These are phyloP conservation scores for Boechera retrofracta DNA, from an alignment of 345 rosid genomes.

Conservation along the genomic window DNA sequence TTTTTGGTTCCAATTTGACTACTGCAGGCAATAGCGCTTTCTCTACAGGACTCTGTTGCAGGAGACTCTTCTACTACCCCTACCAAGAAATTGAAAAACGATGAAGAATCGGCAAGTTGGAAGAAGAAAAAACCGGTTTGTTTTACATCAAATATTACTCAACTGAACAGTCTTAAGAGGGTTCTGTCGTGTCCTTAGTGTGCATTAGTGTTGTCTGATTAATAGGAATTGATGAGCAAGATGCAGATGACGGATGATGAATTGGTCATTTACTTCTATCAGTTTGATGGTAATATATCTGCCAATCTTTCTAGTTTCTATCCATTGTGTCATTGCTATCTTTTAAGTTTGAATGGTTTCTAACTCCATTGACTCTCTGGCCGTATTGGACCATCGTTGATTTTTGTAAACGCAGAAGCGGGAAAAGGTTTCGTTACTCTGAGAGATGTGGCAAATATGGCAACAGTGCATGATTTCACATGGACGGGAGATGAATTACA, in stretches of 20 bases:
- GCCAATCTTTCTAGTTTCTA: not conserved
- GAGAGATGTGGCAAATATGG: slow-evolving; percentile 62
- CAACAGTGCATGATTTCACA: slow-evolving; percentile 66
- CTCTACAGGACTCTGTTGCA: slow-evolving; percentile 56
- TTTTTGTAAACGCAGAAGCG: slow-evolving; percentile 53
- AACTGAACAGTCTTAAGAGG: not conserved
- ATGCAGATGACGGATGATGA: slow-evolving; percentile 87
- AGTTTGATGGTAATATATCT: slow-evolving; percentile 71
- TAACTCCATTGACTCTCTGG: not conserved
- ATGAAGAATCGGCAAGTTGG: slow-evolving; percentile 42
- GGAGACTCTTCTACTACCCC: slow-evolving; percentile 38
- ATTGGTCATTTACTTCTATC: slow-evolving; percentile 70
- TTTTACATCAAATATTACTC: not conserved
- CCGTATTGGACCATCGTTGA: not conserved
- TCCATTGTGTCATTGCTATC: not conserved
- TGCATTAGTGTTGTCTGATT: slow-evolving; percentile 22
- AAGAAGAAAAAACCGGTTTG: slow-evolving; percentile 60
- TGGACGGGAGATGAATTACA: slow-evolving; percentile 75
- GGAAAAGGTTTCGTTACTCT: slow-evolving; percentile 64
- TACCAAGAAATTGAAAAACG: slow-evolving; percentile 46
- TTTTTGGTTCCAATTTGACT: not conserved
- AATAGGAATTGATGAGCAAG: slow-evolving; percentile 59
- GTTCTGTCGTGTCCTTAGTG: not conserved
- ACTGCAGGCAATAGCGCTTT: slow-evolving; percentile 75
- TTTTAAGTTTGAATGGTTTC: not conserved